phyloP scores from a whole-genome alignment of 1,284 basidiomycete genomes.

The Dichomitus squalens region DNA sequence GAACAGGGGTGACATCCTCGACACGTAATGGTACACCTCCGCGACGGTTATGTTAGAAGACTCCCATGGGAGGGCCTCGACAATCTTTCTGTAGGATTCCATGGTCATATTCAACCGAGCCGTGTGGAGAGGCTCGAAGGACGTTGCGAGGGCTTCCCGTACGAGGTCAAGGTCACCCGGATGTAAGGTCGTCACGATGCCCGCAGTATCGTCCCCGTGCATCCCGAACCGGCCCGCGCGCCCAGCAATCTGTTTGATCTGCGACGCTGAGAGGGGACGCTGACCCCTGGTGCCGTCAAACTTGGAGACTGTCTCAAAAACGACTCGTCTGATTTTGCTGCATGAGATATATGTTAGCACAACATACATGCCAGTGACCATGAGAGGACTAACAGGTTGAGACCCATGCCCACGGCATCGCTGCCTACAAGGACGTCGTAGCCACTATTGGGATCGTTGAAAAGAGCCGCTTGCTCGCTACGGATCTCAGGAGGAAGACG shows the following conservation, averaged over 20 bases:
- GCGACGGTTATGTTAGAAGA: constrained; percentile 18
- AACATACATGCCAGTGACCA: not conserved
- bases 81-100: constrained; percentile 30
- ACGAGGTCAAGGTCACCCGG: constrained; percentile 70
- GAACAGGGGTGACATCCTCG: constrained; percentile 30
- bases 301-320: constrained; percentile 83
- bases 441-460: constrained; percentile 79
- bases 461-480: constrained; percentile 86
- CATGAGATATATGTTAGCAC: not conserved
- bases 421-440: constrained; percentile 89
- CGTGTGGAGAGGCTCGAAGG: constrained; percentile 36
- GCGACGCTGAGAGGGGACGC: constrained; percentile 68
- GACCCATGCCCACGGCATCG: constrained; percentile 94
- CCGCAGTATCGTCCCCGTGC: constrained; percentile 54
- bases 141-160: constrained; percentile 41
- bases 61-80: constrained; percentile 42
- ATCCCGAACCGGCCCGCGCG: constrained; percentile 92
- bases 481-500: constrained; percentile 88
- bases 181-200: constrained; percentile 76
- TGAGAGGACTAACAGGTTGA: constrained; percentile 77
- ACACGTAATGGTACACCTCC: constrained; percentile 32
- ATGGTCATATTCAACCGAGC: constrained; percentile 37
- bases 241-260: constrained; percentile 96
- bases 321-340: constrained; percentile 90
- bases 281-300: constrained; percentile 59